Evolutionary conservation across 345 rosid genomes (phyloP).

Genomic region (Moringa oleifera): DNA sequence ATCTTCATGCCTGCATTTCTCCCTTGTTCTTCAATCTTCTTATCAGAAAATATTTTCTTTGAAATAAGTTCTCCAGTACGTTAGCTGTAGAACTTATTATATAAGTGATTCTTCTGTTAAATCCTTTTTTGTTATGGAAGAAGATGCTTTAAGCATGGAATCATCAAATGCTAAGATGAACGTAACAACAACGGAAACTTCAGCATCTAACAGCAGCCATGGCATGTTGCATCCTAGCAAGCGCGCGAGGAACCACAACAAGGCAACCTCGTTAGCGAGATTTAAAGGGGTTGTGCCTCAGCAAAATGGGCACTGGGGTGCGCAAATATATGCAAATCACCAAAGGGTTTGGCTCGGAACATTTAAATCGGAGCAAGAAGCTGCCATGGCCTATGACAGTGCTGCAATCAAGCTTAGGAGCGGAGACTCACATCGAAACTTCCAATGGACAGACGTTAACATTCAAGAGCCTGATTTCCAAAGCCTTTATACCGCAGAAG

Average conservation of each 20-base stretch:
- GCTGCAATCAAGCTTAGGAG: conserved; percentile 46
- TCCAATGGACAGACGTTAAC: conserved; percentile 43
- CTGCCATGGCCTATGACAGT: conserved; percentile 65
- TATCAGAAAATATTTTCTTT: not conserved
- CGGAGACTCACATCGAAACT: conserved; percentile 49
- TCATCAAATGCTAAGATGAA: not conserved
- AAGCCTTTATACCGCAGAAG: conserved; percentile 24
- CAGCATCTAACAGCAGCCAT: conserved; percentile 16
- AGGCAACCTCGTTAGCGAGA: conserved; percentile 5
- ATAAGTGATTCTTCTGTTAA: not conserved
- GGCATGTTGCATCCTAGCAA: not conserved
- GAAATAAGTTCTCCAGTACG: not conserved
- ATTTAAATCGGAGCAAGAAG: conserved; percentile 50
- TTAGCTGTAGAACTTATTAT: too few relatives aligned
- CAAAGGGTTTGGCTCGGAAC: conserved; percentile 67
- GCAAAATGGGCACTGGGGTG: conserved; percentile 60
- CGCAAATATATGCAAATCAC: conserved; percentile 58
- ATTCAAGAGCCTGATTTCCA: conserved; percentile 48
- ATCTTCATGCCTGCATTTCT: not conserved
- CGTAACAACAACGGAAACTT: conserved; percentile 10
- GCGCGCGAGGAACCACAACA: not conserved
- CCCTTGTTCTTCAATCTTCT: not conserved
- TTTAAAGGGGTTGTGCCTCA: conserved; percentile 58
- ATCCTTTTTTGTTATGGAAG: conserved; percentile 11
- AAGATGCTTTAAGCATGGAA: conserved; percentile 27